Base-by-base conservation (phyloP, 1,284 basidiomycete genomes). In the Ustilago trichophora region DNA sequence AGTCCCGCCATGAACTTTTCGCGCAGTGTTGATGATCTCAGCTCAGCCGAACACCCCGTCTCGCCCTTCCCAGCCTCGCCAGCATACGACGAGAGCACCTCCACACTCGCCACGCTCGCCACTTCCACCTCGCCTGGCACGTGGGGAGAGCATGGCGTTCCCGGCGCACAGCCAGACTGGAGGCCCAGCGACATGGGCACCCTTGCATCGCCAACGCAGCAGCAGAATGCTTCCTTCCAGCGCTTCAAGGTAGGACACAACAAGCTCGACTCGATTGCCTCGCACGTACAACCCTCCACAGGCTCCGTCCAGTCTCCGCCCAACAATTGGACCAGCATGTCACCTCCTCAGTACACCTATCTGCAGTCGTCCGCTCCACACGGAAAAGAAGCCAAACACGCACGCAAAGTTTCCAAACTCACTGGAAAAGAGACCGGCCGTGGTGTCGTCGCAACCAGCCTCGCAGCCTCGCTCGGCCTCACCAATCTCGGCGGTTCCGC, bases 21-120 rank as follows among this genome's bases (percentile, higher is more conserved):
- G 15, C 60, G 74, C 33, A 77, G 76, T 31, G 76, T 73, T 27
- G 76, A 77, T 35, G 74, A 77, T 37, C 56, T 77, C 41, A 63
- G 46, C 34, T 48, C 50, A n/a, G 42, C 24, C 21, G 63, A 66
- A 4, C 54, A 41, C 24, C 43, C 68, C 11, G 31, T 46, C 3
- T 53, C 67, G 18, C 49, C 62, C 9, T 50, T 48, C n/a, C 24
- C 63, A 1, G 26, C 49, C 26, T 51, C 68, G 3, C 47, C 60
- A 8, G 65, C 45, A 11, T 57, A 58, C 36, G 58, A 58, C n/a
- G 54, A 53, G 19, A 58, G 58, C 65, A 34, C 29, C 19, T 63
- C 65, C 13, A 50, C 58, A 13, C 43, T 57, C 1, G 41, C 49
- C 32, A 57, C 57, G 24, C 22, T 35, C 22, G 46, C 46, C 7